These are phyloP conservation scores for Coemansia sp. DNA, from an alignment of 192 early-diverging fungal species.

Conservation along the genomic window DNA sequence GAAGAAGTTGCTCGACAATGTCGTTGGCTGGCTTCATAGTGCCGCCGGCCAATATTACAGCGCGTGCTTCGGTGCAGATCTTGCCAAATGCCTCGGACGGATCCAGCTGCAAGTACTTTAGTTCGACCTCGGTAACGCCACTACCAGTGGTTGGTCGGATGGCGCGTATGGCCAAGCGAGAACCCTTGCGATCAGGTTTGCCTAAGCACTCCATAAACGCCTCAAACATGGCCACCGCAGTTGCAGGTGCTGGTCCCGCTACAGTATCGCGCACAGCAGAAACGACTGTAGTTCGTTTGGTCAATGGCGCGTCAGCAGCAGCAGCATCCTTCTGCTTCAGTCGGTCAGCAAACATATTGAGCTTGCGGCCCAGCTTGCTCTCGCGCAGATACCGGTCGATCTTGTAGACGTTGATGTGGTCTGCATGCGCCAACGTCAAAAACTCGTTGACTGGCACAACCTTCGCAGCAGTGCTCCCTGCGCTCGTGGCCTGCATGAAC, in stretches of 20 bases:
- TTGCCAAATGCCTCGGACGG: slow-evolving; percentile 79
- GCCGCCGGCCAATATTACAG: slow-evolving; percentile 88
- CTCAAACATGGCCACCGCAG: slow-evolving; percentile 35
- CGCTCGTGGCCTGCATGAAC: slow-evolving; percentile 28
- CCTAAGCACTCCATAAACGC: slow-evolving; percentile 46
- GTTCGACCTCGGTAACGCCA: slow-evolving; percentile 11
- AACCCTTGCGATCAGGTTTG: slow-evolving; percentile 27
- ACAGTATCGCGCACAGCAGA: not conserved
- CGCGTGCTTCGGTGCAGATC: slow-evolving; percentile 78
- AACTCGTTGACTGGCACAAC: slow-evolving; percentile 71
- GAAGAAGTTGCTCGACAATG: slow-evolving; percentile 35
- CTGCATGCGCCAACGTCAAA: slow-evolving; percentile 66
- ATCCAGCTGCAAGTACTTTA: slow-evolving; percentile 89
- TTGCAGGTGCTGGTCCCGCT: slow-evolving; percentile 15
- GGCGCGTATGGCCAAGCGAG: slow-evolving; percentile 27
- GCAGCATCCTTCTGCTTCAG: not conserved
- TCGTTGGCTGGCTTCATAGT: slow-evolving; percentile 87
- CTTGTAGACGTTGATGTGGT: slow-evolving; percentile 86
- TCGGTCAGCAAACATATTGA: slow-evolving; percentile 53
- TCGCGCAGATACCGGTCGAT: slow-evolving; percentile 67
- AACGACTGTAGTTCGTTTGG: not conserved
- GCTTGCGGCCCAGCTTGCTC: slow-evolving; percentile 66
- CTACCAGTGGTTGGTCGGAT: not conserved
- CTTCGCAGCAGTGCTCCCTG: not conserved
- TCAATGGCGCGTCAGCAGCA: too few species aligned